These are phyloP conservation scores for Trichoderma lentiforme DNA, from an alignment of 2,329 filamentous ascomycete species.

Conservation along the genomic window DNA sequence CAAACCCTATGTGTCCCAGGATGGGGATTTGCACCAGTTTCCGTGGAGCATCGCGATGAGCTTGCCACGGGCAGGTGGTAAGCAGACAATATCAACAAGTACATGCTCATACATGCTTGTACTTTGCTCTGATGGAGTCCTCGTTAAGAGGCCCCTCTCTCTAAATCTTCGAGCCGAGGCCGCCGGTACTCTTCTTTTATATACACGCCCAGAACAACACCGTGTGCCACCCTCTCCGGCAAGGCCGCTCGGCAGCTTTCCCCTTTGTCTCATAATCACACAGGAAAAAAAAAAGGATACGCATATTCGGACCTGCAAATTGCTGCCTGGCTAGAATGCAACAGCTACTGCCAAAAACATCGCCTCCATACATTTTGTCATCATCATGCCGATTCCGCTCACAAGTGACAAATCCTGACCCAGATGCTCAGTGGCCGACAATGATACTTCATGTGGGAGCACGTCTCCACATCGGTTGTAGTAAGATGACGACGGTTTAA, in stretches of 20 bases:
- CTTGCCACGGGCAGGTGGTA: slow-evolving; percentile 6
- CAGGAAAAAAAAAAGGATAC: background rate
- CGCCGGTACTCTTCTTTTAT: slow-evolving; percentile 13
- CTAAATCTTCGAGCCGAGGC: slow-evolving; percentile 3
- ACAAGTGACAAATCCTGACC: slow-evolving; percentile 1
- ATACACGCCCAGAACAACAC: slow-evolving; percentile 7
- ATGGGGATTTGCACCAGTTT: background rate
- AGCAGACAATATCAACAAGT: slow-evolving; percentile 10
- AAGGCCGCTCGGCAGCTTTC: slow-evolving; percentile 8
- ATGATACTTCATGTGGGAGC: slow-evolving; percentile 1
- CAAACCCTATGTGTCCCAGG: slow-evolving; percentile 1
- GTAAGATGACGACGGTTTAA: slow-evolving; percentile 7
- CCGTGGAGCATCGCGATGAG: background rate
- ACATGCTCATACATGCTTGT: slow-evolving; percentile 3
- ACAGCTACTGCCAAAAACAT: background rate
- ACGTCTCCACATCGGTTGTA: slow-evolving; percentile 4
- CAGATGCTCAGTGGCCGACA: background rate
- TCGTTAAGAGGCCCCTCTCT: slow-evolving; percentile 3
- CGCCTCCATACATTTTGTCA: background rate
- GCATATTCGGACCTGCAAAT: background rate
- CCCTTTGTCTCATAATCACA: background rate
- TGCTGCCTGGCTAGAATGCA: slow-evolving; percentile 2
- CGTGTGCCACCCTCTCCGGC: slow-evolving; percentile 10
- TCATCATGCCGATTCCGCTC: background rate
- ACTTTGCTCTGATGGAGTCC: slow-evolving; percentile 8